Evolutionary conservation across 371 early-diverging fungal species (phyloP).

Genomic region (Umbelopsis sp.): DNA sequence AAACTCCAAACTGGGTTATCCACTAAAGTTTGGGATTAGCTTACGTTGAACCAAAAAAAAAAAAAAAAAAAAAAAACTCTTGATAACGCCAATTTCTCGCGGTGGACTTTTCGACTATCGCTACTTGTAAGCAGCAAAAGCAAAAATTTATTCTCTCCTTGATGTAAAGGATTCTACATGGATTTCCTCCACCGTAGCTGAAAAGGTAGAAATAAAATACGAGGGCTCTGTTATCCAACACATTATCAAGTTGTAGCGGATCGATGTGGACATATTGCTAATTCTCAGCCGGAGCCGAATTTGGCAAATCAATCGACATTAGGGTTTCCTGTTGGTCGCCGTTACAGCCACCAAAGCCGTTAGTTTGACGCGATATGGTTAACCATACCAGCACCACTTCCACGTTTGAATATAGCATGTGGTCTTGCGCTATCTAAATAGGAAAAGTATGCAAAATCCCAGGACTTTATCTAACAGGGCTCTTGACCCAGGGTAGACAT

Average conservation of each 20-base stretch:
- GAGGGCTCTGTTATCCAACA: background rate
- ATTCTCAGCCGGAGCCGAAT: background rate
- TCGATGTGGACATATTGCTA: background rate
- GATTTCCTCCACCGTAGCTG: too few relatives aligned
- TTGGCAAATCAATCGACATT: slow-evolving; percentile 3
- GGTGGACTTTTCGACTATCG: too few relatives aligned
- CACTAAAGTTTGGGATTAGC: background rate
- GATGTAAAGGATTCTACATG: too few relatives aligned
- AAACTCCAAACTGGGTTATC: background rate
- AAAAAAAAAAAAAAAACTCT: background rate
- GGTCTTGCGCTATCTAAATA: background rate
- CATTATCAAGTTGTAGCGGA: background rate
- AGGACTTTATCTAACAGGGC: background rate
- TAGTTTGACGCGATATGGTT: too few relatives aligned
- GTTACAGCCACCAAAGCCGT: background rate
- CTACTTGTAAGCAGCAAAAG: too few relatives aligned
- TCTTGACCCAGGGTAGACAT: background rate
- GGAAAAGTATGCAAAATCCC: background rate
- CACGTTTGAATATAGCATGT: background rate
- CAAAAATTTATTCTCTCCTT: too few relatives aligned
- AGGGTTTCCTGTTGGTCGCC: slow-evolving; percentile 9
- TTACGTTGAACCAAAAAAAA: background rate
- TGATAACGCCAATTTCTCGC: background rate
- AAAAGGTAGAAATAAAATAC: too few relatives aligned
- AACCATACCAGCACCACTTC: too few relatives aligned